A percentile compares a stretch with the other conserved stretches of the same genome.
phyloP scores from a whole-genome alignment of 805 yeast species.

The Priceomyces medius region DNA sequence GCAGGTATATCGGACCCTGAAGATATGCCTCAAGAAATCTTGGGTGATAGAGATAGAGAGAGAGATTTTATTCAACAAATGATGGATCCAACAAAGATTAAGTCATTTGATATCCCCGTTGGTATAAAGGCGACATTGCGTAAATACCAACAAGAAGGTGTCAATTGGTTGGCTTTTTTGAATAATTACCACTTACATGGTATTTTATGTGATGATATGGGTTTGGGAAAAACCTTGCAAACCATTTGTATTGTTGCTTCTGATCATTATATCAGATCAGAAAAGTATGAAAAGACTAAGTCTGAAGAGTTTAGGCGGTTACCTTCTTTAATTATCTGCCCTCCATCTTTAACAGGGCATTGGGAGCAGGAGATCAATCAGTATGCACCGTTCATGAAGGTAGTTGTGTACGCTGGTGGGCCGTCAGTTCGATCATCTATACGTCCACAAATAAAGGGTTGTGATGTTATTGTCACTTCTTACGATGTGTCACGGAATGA shows the following conservation, averaged over 20 bases:
- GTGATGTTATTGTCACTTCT: slow-evolving; percentile 90
- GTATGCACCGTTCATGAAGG: slow-evolving; percentile 83
- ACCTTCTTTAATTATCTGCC: slow-evolving; percentile 88
- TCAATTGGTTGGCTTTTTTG: slow-evolving; percentile 94
- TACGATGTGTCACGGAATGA: slow-evolving; percentile 97
- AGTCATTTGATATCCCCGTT: slow-evolving; percentile 86
- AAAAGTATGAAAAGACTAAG: slow-evolving; percentile 59
- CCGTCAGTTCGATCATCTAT: slow-evolving; percentile 68
- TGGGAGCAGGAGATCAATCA: slow-evolving; percentile 95
- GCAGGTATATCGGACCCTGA: slow-evolving; percentile 96
- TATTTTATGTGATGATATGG: slow-evolving; percentile 98
- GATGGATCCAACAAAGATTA: slow-evolving; percentile 94
- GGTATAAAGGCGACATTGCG: slow-evolving; percentile 89
- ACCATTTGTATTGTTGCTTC: slow-evolving; percentile 96
- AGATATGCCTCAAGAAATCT: slow-evolving; percentile 79
- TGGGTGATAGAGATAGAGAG: slow-evolving; percentile 89
- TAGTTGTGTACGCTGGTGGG: slow-evolving; percentile 89
- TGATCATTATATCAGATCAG: slow-evolving; percentile 84
- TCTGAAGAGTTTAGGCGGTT: slow-evolving; percentile 67
- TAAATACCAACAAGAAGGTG: slow-evolving; percentile 97
- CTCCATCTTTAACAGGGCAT: slow-evolving; percentile 97
- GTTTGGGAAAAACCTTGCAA: slow-evolving; percentile 94
- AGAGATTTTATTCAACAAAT: slow-evolving; percentile 93
- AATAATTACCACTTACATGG: slow-evolving; percentile 96
- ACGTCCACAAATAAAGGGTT: slow-evolving; percentile 48